A percentile compares a stretch with the other conserved stretches of the same genome.
Conservation (phyloP, 2,329 filamentous ascomycete genomes). For the Pseudocercospora fuligena region DNA sequence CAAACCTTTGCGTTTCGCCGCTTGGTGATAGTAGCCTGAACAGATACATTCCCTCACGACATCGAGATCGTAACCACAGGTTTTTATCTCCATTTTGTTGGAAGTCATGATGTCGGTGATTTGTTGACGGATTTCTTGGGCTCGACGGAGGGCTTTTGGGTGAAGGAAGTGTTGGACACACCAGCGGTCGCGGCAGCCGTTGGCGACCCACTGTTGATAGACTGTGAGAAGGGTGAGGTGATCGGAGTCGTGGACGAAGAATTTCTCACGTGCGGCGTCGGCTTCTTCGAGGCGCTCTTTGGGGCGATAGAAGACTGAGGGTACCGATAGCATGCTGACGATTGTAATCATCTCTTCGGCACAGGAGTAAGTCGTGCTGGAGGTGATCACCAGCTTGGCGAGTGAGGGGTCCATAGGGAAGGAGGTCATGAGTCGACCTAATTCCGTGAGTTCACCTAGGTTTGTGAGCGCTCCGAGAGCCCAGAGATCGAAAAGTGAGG, state of each 20-base stretch:
- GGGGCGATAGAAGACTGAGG: conserved; percentile 94
- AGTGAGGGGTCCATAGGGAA: conserved; percentile 98
- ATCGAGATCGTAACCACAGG: conserved; percentile 97
- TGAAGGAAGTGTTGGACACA: conserved; percentile 93
- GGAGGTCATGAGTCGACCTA: conserved; percentile 91
- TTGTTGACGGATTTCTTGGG: conserved; percentile 93
- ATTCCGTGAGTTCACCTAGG: conserved; percentile 83
- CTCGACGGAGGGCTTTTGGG: conserved; percentile 87
- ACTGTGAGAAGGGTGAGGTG: conserved; percentile 95
- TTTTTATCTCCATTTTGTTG: conserved; percentile 85
- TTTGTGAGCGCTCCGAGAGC: conserved; percentile 92
- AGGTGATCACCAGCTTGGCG: conserved; percentile 91
- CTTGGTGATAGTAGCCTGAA: conserved; percentile 97
- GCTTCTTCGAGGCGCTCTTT: conserved; percentile 97
- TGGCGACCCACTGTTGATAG: conserved; percentile 92
- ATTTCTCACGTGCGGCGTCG: conserved; percentile 93
- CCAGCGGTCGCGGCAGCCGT: conserved; percentile 89
- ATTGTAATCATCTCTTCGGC: conserved; percentile 98
- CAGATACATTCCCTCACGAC: conserved; percentile 95
- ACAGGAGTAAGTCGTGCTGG: conserved; percentile 75
- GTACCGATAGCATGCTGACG: conserved; percentile 96
- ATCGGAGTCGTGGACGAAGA: conserved; percentile 97
- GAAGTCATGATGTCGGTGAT: conserved; percentile 91
- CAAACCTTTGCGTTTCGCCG: conserved; percentile 91
- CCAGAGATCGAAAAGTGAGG: conserved; percentile 97